A percentile compares a stretch with the other conserved stretches of the same genome.
These are phyloP conservation scores for Sclerotinia nivalis DNA, from an alignment of 2,329 filamentous ascomycete species.

Conservation along the genomic window DNA sequence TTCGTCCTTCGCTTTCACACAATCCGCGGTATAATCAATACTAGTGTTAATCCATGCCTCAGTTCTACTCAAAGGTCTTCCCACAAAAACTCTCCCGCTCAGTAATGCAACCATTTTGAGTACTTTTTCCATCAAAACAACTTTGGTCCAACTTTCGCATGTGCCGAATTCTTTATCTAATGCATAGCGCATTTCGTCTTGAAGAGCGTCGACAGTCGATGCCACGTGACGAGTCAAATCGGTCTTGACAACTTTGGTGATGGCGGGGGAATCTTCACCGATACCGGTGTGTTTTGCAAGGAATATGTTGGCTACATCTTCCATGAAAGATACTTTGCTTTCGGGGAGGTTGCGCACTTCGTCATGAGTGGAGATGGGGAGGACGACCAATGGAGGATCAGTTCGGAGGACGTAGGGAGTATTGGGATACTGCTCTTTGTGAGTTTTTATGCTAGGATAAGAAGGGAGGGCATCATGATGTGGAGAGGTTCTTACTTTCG, in stretches of 20 bases:
- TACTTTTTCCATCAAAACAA: neutral
- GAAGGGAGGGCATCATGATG: too few relatives aligned
- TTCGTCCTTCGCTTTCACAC: neutral
- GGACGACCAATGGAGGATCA: neutral
- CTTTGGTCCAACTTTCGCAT: slow-evolving; percentile 31
- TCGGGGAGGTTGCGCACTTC: neutral
- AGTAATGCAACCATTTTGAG: neutral
- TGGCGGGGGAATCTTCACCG: neutral
- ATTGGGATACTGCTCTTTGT: neutral
- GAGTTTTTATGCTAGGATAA: neutral
- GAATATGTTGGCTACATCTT: neutral
- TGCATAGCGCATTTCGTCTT: slow-evolving; percentile 35
- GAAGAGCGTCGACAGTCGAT: slow-evolving; percentile 28
- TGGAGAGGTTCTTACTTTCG: neutral
- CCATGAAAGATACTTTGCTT: neutral
- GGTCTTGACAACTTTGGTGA: slow-evolving; percentile 29
- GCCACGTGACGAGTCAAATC: slow-evolving; percentile 36
- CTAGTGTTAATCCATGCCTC: slow-evolving; percentile 13
- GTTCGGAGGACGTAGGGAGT: neutral
- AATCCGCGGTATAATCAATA: neutral
- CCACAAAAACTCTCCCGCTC: slow-evolving; percentile 19
- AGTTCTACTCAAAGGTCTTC: slow-evolving; percentile 11
- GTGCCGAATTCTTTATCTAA: slow-evolving; percentile 34
- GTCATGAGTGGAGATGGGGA: neutral
- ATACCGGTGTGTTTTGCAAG: neutral